phyloP scores from a whole-genome alignment of 2,329 filamentous ascomycete species.

The Periglandula ipomoeae region DNA sequence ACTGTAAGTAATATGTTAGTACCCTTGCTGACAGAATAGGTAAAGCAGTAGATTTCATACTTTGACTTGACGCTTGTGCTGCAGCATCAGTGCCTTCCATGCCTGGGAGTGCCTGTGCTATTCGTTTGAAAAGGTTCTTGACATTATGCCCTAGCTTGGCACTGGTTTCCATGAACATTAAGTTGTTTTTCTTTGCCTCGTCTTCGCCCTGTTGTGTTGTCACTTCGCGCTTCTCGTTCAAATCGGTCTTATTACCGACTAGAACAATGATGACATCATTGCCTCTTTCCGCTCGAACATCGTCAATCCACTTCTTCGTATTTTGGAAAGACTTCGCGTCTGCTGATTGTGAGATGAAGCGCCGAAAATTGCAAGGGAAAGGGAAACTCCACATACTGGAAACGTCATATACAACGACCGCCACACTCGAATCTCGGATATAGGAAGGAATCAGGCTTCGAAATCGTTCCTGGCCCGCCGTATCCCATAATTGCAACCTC shows the following conservation, averaged over 20 bases:
- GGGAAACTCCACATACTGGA: constrained; percentile 49
- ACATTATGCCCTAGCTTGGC: constrained; percentile 98
- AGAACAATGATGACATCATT: constrained; percentile 99
- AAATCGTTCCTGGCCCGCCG: constrained; percentile 94
- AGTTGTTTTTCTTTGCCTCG: constrained; percentile 92
- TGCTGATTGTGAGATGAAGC: constrained; percentile 20
- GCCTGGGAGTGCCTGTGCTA: constrained; percentile 92
- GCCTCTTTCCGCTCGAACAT: constrained; percentile 89
- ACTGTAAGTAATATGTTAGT: constrained; percentile 41
- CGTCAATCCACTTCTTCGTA: constrained; percentile 98
- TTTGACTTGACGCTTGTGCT: constrained; percentile 64
- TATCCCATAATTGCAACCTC: constrained; percentile 96
- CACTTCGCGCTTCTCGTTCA: constrained; percentile 97
- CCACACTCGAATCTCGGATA: constrained; percentile 95
- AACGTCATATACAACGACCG: constrained; percentile 98
- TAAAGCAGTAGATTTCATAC: constrained; percentile 40
- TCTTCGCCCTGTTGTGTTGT: constrained; percentile 95
- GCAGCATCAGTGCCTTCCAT: constrained; percentile 89
- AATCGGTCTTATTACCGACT: constrained; percentile 97
- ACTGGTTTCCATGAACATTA: constrained; percentile 99
- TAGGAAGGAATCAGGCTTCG: constrained; percentile 95
- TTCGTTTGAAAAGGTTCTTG: constrained; percentile 93
- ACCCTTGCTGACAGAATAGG: background rate
- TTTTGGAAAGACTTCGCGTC: constrained; percentile 96
- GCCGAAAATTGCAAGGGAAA: constrained; percentile 9